Evolutionary conservation across 352 stramenopile species (phyloP).

Genomic region (Stramenopiles sp.): DNA sequence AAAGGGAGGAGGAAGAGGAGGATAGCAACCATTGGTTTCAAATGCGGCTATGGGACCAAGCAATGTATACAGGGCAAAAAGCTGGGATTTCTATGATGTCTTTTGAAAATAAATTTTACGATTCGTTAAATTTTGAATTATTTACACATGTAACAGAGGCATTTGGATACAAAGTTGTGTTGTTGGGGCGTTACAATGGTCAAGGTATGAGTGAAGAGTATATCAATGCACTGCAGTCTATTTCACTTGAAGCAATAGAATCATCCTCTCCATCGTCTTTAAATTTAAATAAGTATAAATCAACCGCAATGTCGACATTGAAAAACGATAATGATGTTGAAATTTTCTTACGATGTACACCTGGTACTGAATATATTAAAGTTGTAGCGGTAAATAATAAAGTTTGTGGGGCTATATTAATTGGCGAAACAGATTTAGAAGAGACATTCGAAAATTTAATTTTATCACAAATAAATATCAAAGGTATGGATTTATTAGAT

Average conservation of each 20-base stretch:
- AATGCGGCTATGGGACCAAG: not conserved
- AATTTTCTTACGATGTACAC: slow-evolving; percentile 22
- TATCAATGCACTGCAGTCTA: not conserved
- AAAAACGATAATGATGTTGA: slow-evolving; percentile 17
- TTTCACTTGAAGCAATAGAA: not conserved
- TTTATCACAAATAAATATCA: slow-evolving; percentile 23
- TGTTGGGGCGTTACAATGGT: not conserved
- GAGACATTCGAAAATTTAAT: slow-evolving; percentile 31
- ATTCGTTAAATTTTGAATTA: not conserved
- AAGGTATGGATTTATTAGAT: slow-evolving; percentile 20
- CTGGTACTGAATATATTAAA: slow-evolving; percentile 26
- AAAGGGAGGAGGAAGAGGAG: no score
- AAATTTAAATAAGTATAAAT: no score
- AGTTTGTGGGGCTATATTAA: slow-evolving; percentile 22
- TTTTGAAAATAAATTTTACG: not conserved
- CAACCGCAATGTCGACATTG: no score
- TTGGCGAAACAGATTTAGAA: slow-evolving; percentile 28
- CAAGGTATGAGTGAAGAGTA: not conserved
- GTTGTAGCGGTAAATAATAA: slow-evolving; percentile 18
- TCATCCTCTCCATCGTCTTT: not conserved
- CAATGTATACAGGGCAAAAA: not conserved
- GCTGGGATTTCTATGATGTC: not conserved
- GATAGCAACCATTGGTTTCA: not conserved
- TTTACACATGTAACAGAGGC: not conserved
- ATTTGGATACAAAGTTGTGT: not conserved